These are phyloP conservation scores for Phylloporus arenicola DNA, from an alignment of 768 basidiomycete genomes.

Conservation along the genomic window DNA sequence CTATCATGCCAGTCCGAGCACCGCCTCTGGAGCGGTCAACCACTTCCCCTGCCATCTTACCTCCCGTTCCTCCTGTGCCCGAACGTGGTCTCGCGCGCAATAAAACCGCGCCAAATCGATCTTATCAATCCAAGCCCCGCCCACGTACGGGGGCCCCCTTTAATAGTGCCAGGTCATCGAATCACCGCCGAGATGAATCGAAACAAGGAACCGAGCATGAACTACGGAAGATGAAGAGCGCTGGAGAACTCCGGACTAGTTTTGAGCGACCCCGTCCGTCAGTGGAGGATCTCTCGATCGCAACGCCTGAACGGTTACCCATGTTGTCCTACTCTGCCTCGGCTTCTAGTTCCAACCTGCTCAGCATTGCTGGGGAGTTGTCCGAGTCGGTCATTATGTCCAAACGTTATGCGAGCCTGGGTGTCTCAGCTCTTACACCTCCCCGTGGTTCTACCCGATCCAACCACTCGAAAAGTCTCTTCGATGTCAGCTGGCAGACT, in stretches of 20 bases:
- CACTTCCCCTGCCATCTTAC: conserved; percentile 42
- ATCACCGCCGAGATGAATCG: conserved; percentile 34
- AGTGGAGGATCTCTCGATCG: conserved; percentile 24
- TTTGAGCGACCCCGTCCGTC: conserved; percentile 24
- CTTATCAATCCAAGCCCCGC: conserved; percentile 44
- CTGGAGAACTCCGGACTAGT: conserved; percentile 62
- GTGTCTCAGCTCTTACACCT: conserved; percentile 38
- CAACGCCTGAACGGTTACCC: conserved; percentile 37
- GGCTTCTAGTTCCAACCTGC: conserved; percentile 65
- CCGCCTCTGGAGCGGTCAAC: conserved; percentile 48
- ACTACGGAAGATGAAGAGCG: conserved; percentile 81
- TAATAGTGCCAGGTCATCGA: conserved; percentile 17
- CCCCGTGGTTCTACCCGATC: conserved; percentile 34
- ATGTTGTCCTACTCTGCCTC: conserved; percentile 53
- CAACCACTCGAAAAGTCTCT: conserved; percentile 38
- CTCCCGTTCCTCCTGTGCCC: conserved; percentile 16
- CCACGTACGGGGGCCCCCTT: conserved; percentile 28
- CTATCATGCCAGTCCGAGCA: conserved; percentile 61
- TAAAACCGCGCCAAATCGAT: conserved; percentile 64
- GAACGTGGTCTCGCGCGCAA: conserved; percentile 58
- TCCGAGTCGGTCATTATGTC: conserved; percentile 35
- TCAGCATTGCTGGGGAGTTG: conserved; percentile 32
- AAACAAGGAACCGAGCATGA: conserved; percentile 50
- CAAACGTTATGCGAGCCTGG: conserved; percentile 66
- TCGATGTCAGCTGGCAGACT: conserved; percentile 45